Percentiles rank a stretch among this genome's conserved stretches.
Conservation (phyloP, 352 stramenopile species). For the Phytophthora crassamura region DNA sequence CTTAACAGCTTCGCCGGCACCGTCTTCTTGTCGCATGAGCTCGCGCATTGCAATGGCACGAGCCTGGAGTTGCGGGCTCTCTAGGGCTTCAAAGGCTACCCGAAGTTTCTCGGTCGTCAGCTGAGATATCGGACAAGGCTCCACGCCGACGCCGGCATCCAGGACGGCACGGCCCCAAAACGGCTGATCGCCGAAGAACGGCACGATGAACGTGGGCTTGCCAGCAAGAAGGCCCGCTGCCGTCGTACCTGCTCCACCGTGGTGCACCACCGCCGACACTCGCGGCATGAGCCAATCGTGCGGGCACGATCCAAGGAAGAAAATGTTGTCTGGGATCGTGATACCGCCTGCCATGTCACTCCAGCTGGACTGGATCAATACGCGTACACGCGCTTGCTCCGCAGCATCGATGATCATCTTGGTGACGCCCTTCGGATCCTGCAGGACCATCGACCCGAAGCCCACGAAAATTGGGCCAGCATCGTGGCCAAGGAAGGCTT, state of each 20-base stretch:
- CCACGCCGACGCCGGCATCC: slow-evolving; percentile 82
- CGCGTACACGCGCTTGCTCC: slow-evolving; percentile 60
- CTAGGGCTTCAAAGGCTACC: slow-evolving; percentile 78
- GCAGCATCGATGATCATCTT: slow-evolving; percentile 90
- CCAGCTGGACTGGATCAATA: slow-evolving; percentile 93
- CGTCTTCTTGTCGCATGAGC: slow-evolving; percentile 86
- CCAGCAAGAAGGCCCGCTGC: slow-evolving; percentile 90
- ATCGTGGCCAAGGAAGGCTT: slow-evolving; percentile 68
- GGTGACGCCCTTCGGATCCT: slow-evolving; percentile 69
- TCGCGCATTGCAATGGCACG: slow-evolving; percentile 59
- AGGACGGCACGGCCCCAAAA: slow-evolving; percentile 94
- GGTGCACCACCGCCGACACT: slow-evolving; percentile 87
- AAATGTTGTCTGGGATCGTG: slow-evolving; percentile 59
- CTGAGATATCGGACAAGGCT: slow-evolving; percentile 83
- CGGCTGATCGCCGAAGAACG: slow-evolving; percentile 95
- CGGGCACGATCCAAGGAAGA: slow-evolving; percentile 71
- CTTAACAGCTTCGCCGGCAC: slow-evolving; percentile 80
- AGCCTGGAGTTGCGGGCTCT: slow-evolving; percentile 52
- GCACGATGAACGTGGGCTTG: slow-evolving; percentile 94
- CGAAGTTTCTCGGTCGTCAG: slow-evolving; percentile 86
- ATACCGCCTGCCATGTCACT: slow-evolving; percentile 73
- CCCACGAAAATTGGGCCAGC: slow-evolving; percentile 92
- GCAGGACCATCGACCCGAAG: slow-evolving; percentile 94
- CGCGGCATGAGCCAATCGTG: slow-evolving; percentile 94
- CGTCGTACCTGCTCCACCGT: slow-evolving; percentile 90